Evolutionary conservation across 2,329 filamentous ascomycete species (phyloP).

Genomic region (Periglandula ipomoeae): DNA sequence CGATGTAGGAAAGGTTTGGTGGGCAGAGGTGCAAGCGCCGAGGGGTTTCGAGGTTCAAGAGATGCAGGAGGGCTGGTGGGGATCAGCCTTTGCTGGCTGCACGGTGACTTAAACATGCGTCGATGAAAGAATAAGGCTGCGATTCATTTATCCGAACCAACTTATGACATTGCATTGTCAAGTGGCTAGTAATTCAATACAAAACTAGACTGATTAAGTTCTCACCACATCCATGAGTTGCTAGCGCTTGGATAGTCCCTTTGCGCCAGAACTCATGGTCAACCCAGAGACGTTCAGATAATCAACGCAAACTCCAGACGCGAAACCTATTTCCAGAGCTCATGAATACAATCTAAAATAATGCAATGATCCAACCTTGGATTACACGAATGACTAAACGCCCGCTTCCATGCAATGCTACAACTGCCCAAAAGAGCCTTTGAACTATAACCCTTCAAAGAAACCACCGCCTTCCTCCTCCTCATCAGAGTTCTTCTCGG

Average conservation of each 20-base stretch:
- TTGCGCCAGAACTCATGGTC: too few species aligned
- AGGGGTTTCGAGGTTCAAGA: too few species aligned
- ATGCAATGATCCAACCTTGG: background rate
- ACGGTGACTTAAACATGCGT: background rate
- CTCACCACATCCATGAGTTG: too few species aligned
- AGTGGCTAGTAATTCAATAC: too few species aligned
- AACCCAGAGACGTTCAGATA: too few species aligned
- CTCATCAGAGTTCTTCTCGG: slow-evolving; percentile 28
- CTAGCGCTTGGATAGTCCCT: too few species aligned
- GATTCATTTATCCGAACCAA: too few species aligned
- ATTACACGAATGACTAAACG: background rate
- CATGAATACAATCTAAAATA: background rate
- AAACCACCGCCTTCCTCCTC: slow-evolving; percentile 45
- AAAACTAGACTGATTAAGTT: too few species aligned
- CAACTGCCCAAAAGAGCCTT: background rate
- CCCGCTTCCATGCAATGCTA: background rate
- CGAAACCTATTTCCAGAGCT: background rate
- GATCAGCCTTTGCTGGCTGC: background rate
- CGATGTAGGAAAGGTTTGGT: background rate
- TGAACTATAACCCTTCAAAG: slow-evolving; percentile 27
- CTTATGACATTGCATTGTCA: too few species aligned
- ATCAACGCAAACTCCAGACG: background rate
- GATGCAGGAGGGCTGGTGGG: background rate
- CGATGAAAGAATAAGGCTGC: too few species aligned
- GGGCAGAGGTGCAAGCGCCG: too few species aligned